Percentiles rank a stretch among this genome's conserved stretches.
Evolutionary conservation across 352 stramenopile genomes (phyloP).

Genomic region (Globisporangium cylindrosporum): DNA sequence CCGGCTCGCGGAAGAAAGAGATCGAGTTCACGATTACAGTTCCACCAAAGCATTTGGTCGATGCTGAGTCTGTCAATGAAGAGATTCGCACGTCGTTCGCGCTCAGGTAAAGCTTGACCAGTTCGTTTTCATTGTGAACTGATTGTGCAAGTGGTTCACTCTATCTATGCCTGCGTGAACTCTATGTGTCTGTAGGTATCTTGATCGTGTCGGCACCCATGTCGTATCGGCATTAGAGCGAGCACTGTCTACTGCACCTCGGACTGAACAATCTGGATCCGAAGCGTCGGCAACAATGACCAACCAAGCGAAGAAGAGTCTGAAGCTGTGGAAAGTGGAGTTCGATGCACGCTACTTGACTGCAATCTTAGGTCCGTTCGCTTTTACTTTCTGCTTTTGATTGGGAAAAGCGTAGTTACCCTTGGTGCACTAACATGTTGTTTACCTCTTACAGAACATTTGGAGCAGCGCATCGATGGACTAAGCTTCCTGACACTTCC

Average conservation of each 20-base stretch:
- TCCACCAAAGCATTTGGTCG: constrained; percentile 9
- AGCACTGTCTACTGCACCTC: neutral
- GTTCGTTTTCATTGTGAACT: neutral
- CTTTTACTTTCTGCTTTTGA: neutral
- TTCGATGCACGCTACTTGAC: constrained; percentile 70
- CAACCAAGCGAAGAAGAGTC: constrained; percentile 5
- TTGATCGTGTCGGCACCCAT: constrained; percentile 47
- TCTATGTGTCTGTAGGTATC: constrained; percentile 23
- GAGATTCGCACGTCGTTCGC: constrained; percentile 59
- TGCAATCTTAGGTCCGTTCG: constrained; percentile 44
- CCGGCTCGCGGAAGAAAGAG: constrained; percentile 54
- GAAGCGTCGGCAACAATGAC: neutral
- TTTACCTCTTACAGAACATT: constrained; percentile 25
- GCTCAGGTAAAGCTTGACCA: constrained; percentile 23
- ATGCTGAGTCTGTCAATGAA: constrained; percentile 2
- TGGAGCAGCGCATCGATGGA: constrained; percentile 42
- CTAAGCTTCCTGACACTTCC: constrained; percentile 46
- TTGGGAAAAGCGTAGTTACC: neutral
- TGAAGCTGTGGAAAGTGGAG: constrained; percentile 71
- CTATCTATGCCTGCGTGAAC: neutral
- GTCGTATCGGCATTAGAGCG: constrained; percentile 8
- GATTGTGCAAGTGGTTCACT: neutral
- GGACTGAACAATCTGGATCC: neutral
- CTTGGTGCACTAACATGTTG: neutral
- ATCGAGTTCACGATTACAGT: constrained; percentile 64